Base-by-base conservation (phyloP, 1,139 yeast genomes). In the Magnusiomyces sp. region DNA sequence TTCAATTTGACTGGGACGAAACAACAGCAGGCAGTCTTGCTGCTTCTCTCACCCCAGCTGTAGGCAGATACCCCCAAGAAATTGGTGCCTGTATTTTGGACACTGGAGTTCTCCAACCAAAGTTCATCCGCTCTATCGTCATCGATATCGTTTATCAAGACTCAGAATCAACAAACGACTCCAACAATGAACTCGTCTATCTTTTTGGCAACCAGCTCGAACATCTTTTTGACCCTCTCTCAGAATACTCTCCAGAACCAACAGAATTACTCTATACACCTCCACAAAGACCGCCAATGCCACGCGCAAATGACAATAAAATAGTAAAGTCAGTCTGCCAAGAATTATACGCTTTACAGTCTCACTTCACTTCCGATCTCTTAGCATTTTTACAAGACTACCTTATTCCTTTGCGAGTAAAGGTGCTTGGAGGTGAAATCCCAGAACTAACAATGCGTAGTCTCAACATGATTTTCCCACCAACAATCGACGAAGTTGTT, bases 401-500 rank as follows among this genome's bases (percentile, higher is more conserved):
- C 56, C 73, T 90, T 33, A 81, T 89, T 32, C 95, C 95, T 0
- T 67, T 89, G 43, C 75, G 97, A 58, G 78, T 85, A 20, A 75
- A 76, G 55, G 88, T 83, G 0, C 66, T 87, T 36, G 75, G 79
- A 44, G 77, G 79, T 10, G 73, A 75, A 33, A 64, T 78, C 11
- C 77, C 67, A 49, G 56, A 34, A 7, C 56, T 76, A 50, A 71
- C 79, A 1, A 80, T 87, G 9, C 69, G 81, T 1, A 79, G 79
- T 57, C 72, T 89, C 39, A 90, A 90, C 64, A 74, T 80, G 47
- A 75, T 88, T 1, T 88, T 90, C 62, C 97, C 97, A 2, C 97
- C 97, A 0, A 90, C 97, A 0, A 84, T 90, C 33, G 97, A 90
- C 66, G 97, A 90, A 68, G 81, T 90, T 20, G 85, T 95, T 14